Evolutionary conservation across 139 green algal genomes (phyloP), one percentile per base, ranked within the genome.

Genomic region (Spirogloea muscicola): DNA sequence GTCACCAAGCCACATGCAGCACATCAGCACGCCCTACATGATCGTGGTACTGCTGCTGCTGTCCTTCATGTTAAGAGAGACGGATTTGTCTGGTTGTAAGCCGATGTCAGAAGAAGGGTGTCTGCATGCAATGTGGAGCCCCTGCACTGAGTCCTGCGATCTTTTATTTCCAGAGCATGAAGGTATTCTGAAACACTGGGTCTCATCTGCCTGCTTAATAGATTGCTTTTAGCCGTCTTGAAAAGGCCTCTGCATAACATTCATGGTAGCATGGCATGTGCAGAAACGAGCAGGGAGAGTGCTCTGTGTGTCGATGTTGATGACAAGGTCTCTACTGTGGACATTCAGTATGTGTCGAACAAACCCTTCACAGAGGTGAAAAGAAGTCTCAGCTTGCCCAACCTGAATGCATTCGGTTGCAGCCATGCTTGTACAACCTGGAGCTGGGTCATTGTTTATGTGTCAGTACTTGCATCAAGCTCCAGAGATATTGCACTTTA

Each of bases 271-370:
- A 3, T 41, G 18, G 25, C 48, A 5, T 65, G 37, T 0, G 33
- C 18, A 2, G 51, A 43, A 9, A 25, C 31, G 1, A 33, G 40
- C 4, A 27, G 34, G 1, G 18, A 25, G 29, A 49, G 29, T 13
- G 44, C 39, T 6, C 65, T 74, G 21, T 6, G 13, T 27, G 65
- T 74, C 18, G 65, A 74, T 31, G 40, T 74, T 66, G 65, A 46
- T 9, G 65, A 74, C n/a, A 46, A 46, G 44, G 65, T 66, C 21
- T 74, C 65, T 7, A 68, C 38, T 25, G 65, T 74, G n/a, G 65
- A 74, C 52, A 36, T 43, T 34, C 65, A 74, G 49, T 74, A 68
- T 25, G 65, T 74, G 21, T 74, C 65, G 25, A 74, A 74, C n/a
- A 74, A 74, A 13, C 65, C 36, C 18, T 74, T 74, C 18, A 66